Base-by-base conservation (phyloP, 352 stramenopile species). In the Phytophthora macrochlamydospora region DNA sequence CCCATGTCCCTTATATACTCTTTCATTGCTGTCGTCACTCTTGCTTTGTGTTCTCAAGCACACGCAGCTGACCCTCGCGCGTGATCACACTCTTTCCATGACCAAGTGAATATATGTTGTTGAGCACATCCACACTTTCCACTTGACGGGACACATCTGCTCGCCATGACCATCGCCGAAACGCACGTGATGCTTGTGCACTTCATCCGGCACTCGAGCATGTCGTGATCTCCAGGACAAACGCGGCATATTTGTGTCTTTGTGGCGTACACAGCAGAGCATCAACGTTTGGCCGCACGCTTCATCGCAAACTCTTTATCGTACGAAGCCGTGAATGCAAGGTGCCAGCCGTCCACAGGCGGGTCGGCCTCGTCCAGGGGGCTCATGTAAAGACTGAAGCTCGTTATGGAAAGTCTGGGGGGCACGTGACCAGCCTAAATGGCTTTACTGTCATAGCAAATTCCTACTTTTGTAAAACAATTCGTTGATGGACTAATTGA, bases 1-100 rank as follows among this genome's bases (percentile, higher is more conserved):
- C 51, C 53, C 53, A 59, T 59, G 1, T 51, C 53, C 14, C 29
- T 14, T 4, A 59, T 59, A 30, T 59, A 33, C 24, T 44, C 30
- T 29, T 43, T 50, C 40, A 59, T 59, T 42, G 28, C 53, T 18
- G 29, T 3, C 3, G 38, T 59, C 6, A 51, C 18, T 1, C 50
- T 29, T 11, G 53, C 3, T 31, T 40, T 31, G 13, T 59, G 28
- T 6, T 31, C 14, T 2, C 38, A 37, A 4, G 29, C 13, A 40
- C 53, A 59, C 6, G 3, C 30, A 2, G 53, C 40, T 3, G 14
- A 9, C 6, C 53, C 38, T 1, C 29, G 53, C 6, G 40, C 11
- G 18, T 59, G 38, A 7, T 2, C 28, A 30, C 33, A 7, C 0
- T 14, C 8, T 59, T 2, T 37, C 2, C 53, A 59, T 51, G 8